A percentile compares a stretch with the other conserved stretches of the same genome.
Evolutionary conservation across 371 early-diverging fungal species (phyloP).

Genomic region (Circinella umbellata): DNA sequence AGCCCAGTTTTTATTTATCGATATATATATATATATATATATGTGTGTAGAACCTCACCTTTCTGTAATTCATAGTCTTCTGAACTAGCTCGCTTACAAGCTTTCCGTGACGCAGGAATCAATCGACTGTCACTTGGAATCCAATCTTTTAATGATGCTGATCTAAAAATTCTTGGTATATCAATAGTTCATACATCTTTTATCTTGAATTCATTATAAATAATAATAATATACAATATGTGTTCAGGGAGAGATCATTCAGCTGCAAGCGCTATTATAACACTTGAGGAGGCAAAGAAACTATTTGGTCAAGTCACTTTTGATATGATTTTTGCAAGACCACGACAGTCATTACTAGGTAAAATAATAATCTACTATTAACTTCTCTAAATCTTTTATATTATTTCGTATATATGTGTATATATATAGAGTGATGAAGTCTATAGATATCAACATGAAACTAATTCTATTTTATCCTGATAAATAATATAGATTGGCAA

Average conservation of each 20-base stretch:
- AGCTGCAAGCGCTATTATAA: conserved; percentile 59
- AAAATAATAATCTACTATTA: neutral
- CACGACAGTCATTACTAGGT: conserved; percentile 65
- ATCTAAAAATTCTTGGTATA: conserved; percentile 48
- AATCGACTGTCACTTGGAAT: conserved; percentile 84
- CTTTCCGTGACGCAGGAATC: conserved; percentile 68
- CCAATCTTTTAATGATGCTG: conserved; percentile 69
- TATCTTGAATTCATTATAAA: too few species aligned
- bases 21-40: too few species aligned
- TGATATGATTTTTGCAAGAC: conserved; percentile 88
- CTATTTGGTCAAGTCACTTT: conserved; percentile 74
- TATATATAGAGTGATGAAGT: too few species aligned
- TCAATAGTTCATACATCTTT: too few species aligned
- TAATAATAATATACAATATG: neutral
- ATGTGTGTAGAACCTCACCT: too few species aligned
- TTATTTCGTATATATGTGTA: too few species aligned
- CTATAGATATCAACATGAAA: too few species aligned
- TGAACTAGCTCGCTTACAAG: conserved; percentile 43
- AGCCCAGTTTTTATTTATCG: neutral
- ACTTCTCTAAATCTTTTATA: too few species aligned
- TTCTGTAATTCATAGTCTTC: conserved; percentile 41
- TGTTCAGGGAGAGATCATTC: conserved; percentile 76
- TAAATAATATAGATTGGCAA: conserved; percentile 53
- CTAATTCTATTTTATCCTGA: too few species aligned
- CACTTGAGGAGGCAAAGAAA: conserved; percentile 56